A percentile compares a stretch with the other conserved stretches of the same genome.
Conservation (phyloP, 352 stramenopile species). For the Phytophthora colocasiae region DNA sequence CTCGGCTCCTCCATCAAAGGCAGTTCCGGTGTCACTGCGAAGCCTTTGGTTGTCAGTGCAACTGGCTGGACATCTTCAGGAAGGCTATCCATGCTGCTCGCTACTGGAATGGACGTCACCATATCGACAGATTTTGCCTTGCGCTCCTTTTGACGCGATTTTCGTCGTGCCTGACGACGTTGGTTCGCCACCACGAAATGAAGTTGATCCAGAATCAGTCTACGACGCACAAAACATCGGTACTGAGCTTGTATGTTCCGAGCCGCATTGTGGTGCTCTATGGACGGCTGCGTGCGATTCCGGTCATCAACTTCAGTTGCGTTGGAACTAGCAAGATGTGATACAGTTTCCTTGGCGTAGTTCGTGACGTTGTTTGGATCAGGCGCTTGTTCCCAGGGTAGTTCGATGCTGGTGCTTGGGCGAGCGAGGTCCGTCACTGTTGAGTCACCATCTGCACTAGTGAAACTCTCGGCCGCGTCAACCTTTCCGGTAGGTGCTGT, state of each 20-base stretch:
- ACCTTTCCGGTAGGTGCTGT: constrained; percentile 10
- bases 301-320: constrained; percentile 3
- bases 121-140: constrained; percentile 7
- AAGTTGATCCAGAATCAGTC: constrained; percentile 47
- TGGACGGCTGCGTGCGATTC: background rate
- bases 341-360: background rate
- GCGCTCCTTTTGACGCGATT: constrained; percentile 22
- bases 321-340: background rate
- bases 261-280: constrained; percentile 1
- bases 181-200: constrained; percentile 49
- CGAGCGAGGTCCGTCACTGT: background rate
- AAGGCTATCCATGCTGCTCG: background rate
- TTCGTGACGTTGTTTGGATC: background rate
- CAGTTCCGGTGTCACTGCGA: background rate
- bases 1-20: background rate
- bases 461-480: constrained; percentile 6
- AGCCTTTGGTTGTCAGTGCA: background rate
- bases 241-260: constrained; percentile 51
- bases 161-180: constrained; percentile 37
- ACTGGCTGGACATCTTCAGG: constrained; percentile 15
- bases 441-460: constrained; percentile 10
- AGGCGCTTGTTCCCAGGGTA: background rate
- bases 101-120: background rate
- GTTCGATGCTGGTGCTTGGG: background rate
- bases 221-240: constrained; percentile 39